Conservation (phyloP, 148 eudicot genomes). For the Arctostaphylos glauca region DNA sequence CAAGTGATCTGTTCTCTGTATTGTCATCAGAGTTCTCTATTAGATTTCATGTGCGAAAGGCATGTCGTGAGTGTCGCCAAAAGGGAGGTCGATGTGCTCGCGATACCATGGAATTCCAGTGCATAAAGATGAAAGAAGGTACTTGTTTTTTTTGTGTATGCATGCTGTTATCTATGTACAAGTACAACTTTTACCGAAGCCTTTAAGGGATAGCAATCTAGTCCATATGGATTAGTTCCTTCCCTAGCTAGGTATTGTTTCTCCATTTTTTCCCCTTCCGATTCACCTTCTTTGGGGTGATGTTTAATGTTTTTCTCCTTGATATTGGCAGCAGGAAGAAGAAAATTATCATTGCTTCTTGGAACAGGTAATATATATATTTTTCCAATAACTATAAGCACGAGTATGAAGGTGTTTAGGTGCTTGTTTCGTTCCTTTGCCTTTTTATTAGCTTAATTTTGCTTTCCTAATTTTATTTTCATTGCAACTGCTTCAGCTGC, state of each 20-base stretch:
- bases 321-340: not conserved
- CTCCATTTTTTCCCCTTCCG: not conserved
- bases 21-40: not conserved
- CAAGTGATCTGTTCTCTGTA: constrained; percentile 10
- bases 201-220: not conserved
- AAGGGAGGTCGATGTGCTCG: not conserved
- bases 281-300: not conserved
- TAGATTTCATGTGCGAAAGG: not conserved
- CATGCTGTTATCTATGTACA: not conserved
- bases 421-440: not conserved
- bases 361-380: not conserved
- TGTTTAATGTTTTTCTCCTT: not conserved
- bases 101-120: not conserved
- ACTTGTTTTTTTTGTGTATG: not conserved
- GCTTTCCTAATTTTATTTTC: not conserved
- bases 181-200: not conserved
- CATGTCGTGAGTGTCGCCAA: not conserved
- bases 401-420: not conserved
- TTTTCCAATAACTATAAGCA: not conserved
- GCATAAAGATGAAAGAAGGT: not conserved
- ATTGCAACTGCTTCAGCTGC: constrained; percentile 9
- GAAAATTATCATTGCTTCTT: not conserved
- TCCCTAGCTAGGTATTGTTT: not conserved
- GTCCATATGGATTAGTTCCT: not conserved
- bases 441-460: not conserved